Base-by-base conservation (phyloP, 108 stramenopile genomes). In the Hondaea fermentalgiana region DNA sequence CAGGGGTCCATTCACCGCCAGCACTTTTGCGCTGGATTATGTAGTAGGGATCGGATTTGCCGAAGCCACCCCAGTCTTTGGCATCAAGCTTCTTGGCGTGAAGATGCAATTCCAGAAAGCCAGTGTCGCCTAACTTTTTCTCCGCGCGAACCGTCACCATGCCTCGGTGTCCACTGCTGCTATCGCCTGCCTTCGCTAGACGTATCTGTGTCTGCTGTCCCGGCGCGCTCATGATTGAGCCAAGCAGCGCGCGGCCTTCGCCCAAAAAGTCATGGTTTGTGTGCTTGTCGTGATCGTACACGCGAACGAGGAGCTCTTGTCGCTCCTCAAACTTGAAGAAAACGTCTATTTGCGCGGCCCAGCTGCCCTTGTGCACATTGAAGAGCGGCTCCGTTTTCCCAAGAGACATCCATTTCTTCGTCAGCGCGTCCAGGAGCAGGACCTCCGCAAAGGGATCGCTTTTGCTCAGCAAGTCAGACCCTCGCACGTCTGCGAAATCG, bases 221-320 rank as follows among this genome's bases (percentile, higher is more conserved):
- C 17, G 72, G 72, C 23, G 72, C 16, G 28, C 72, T 42, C 72
- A 72, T 72, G 23, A 72, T 29, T 25, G 23, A 29, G 23, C 72
- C 72, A 23, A 72, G 72, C 23, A 42, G 35, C 21, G 23, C 17
- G 2, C 28, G 23, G 19, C 21, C 29, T 17, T 42, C 35, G 21
- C 72, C 72, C 28, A 72, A 42, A 42, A 72, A 72, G 72, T 72
- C 72, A 23, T 72, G 72, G 29, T 72, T 72, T 42, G 72, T 29
- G 29, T 72, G 72, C 72, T 72, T 72, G 72, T 72, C 72, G 35
- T 72, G 23, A 3, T 72, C 72, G 72, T 72, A 72, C 72, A 72
- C 72, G 19, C 23, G 72, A 72, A 72, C 72, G 17, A 29, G 28
- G 28, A 72, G 17, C 23, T 25, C 35, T 23, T 72, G 72, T 2